Conservation (phyloP, 2,329 filamentous ascomycete genomes). For the Juglanconis oblonga region DNA sequence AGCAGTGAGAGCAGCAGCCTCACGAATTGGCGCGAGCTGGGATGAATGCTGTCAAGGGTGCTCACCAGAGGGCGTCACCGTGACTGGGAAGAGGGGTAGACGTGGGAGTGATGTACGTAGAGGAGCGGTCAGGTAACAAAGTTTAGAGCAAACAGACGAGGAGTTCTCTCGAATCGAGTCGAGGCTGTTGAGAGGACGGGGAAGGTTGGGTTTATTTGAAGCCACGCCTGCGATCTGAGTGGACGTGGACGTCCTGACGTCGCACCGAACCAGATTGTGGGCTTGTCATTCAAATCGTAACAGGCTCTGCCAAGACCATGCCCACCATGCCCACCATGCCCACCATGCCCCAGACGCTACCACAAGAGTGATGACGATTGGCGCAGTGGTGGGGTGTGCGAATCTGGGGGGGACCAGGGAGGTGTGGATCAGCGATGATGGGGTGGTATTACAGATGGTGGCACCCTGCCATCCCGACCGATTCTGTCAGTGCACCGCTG, state of each 20-base stretch:
- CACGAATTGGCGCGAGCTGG: constrained; percentile 4
- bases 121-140: constrained; percentile 4
- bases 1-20: constrained; percentile 7
- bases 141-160: constrained; percentile 9
- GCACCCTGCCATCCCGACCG: too few relatives aligned
- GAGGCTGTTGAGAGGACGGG: constrained; percentile 7
- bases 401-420: too few relatives aligned
- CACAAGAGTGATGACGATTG: too few relatives aligned
- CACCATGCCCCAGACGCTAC: too few relatives aligned
- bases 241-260: not conserved
- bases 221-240: constrained; percentile 9
- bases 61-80: constrained; percentile 8
- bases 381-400: too few relatives aligned
- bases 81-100: not conserved
- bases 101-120: not conserved
- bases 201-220: constrained; percentile 7
- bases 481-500: too few relatives aligned
- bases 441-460: too few relatives aligned
- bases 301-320: too few relatives aligned
- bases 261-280: constrained; percentile 12
- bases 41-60: constrained; percentile 8
- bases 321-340: too few relatives aligned
- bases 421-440: too few relatives aligned
- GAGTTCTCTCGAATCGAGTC: not conserved
- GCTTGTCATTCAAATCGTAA: too few relatives aligned